phyloP scores from a whole-genome alignment of 1,139 yeast genomes.

The Magnusiomyces clavatus region DNA sequence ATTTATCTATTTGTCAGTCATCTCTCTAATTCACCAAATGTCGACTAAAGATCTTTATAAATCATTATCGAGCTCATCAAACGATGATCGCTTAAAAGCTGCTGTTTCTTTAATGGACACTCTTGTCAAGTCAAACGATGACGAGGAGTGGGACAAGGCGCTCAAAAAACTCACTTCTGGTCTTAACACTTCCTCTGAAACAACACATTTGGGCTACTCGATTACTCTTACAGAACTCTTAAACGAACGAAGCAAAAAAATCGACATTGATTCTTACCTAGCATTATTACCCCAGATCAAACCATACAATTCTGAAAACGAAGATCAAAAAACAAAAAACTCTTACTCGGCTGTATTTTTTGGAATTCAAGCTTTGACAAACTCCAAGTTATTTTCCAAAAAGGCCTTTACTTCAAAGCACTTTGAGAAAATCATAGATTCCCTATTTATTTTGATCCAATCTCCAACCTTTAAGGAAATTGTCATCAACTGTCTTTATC shows the following conservation, averaged over 20 bases:
- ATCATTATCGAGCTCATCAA: constrained; percentile 67
- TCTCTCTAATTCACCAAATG: background rate
- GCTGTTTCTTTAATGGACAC: constrained; percentile 63
- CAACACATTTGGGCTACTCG: constrained; percentile 83
- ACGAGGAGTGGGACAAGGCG: constrained; percentile 75
- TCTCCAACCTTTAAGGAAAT: too few relatives aligned
- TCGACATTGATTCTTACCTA: constrained; percentile 39
- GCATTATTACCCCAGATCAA: background rate
- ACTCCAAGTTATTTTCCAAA: constrained; percentile 43
- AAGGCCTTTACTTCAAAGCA: constrained; percentile 25
- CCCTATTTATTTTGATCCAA: constrained; percentile 44
- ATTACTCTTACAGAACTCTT: constrained; percentile 77
- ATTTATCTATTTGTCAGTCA: background rate
- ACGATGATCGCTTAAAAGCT: constrained; percentile 62
- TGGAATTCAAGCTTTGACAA: constrained; percentile 70
- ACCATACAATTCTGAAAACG: too few relatives aligned
- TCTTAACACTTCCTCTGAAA: constrained; percentile 69
- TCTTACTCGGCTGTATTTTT: constrained; percentile 39
- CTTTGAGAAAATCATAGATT: constrained; percentile 36
- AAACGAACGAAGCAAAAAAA: constrained; percentile 36
- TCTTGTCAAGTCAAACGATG: constrained; percentile 36
- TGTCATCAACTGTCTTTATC: too few relatives aligned
- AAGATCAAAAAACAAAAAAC: too few relatives aligned
- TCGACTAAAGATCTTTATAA: constrained; percentile 56
- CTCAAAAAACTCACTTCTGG: constrained; percentile 73